Conservation (phyloP, 176 grass and related monocot species). For the Cenchrus americanus region DNA sequence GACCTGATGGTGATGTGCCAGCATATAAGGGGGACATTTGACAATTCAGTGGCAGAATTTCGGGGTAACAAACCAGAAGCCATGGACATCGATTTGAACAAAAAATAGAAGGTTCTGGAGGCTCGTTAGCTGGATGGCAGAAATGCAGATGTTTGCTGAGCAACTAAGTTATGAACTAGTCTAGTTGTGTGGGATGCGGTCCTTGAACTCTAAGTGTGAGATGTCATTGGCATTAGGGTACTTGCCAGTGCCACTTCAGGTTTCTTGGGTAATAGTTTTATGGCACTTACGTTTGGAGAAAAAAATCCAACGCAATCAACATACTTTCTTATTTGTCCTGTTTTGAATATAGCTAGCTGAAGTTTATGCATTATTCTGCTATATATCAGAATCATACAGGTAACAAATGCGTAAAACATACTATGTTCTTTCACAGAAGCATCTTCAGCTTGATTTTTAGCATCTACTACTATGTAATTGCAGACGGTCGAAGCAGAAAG, state of each 20-base stretch:
- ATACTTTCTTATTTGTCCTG: neutral
- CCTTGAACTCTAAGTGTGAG: neutral
- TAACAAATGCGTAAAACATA: neutral
- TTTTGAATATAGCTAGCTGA: neutral
- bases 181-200: neutral
- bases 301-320: neutral
- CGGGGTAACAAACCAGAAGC: slow-evolving; percentile 9
- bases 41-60: slow-evolving; percentile 42
- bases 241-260: neutral
- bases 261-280: neutral
- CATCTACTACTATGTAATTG: neutral
- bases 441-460: neutral
- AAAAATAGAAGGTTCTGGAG: slow-evolving; percentile 19
- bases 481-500: neutral
- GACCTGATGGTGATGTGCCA: slow-evolving; percentile 54
- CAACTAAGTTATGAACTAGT: neutral
- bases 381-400: neutral
- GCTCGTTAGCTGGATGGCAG: neutral
- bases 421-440: neutral
- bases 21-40: slow-evolving; percentile 57
- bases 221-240: neutral
- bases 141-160: neutral
- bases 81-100: slow-evolving; percentile 39
- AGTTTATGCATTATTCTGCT: neutral
- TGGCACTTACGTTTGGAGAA: neutral